Base-by-base conservation (phyloP, 345 rosid species). In the Salix suchowensis region DNA sequence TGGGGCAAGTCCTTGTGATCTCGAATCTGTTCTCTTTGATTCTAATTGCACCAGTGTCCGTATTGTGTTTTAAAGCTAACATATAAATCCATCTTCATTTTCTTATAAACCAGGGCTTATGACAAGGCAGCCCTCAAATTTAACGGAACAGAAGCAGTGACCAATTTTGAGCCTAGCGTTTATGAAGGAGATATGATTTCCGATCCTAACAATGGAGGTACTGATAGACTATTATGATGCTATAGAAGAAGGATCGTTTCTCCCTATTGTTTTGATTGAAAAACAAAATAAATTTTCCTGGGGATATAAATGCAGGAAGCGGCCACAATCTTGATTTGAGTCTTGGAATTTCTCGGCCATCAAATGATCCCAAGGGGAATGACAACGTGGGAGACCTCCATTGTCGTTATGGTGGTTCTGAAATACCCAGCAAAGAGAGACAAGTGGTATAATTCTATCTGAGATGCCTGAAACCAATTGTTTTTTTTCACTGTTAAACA, bases 81-180 rank as follows among this genome's bases (percentile, higher is more conserved):
- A 80, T 80, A 48, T 74, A 73, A 83, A 55, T 81, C 80, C 81
- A 85, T 87, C 71, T 91, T 85, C 82, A 82, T 74, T 75, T 80
- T 83, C 70, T 86, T 87, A 58, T 23, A 81, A 83, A 79, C 82
- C 86, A 96, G 98, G 92, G 98, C 93, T 83, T 89, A 89, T 85
- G 98, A 95, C 75, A 90, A 86, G 90, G 97, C 98, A 50, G 96
- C 97, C 40, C 89, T 95, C 83, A 85, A 73, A 39, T 61, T 80
- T 23, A 76, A 76, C 34, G 77, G 80, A 60, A 68, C 71, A 32
- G 78, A 81, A n/a, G 84, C 80, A 5, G 80, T 67, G n/a, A 76
- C 80, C 48, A 81, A 73, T 64, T 77, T 81, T 50, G 78, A 91
- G 78, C 79, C 89, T 16, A 84, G 90, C 70, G 68, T 87, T 55